Conservation (phyloP, 257 asterid species). For the Eucommia ulmoides region DNA sequence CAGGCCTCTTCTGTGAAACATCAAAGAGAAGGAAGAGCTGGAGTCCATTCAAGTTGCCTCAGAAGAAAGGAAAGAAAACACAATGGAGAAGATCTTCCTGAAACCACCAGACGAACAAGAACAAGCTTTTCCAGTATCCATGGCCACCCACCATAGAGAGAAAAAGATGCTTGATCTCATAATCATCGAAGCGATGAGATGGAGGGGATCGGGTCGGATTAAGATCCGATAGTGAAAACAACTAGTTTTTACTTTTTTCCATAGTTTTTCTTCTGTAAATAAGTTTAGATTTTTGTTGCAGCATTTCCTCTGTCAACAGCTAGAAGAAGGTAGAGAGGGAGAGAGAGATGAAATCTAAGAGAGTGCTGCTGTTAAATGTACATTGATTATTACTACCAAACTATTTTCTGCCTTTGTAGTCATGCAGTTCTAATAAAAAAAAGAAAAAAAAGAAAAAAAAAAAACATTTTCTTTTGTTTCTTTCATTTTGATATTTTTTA, state of each 20-base stretch:
- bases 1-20: slow-evolving; percentile 83
- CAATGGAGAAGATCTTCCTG: slow-evolving; percentile 81
- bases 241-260: slow-evolving; percentile 1
- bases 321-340: too few species aligned
- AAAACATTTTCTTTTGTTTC: too few species aligned
- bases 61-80: slow-evolving; percentile 66
- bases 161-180: background rate
- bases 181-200: slow-evolving; percentile 1
- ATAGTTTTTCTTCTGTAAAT: slow-evolving; percentile 1
- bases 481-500: too few species aligned
- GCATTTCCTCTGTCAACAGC: too few species aligned
- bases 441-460: too few species aligned
- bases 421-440: too few species aligned
- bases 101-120: slow-evolving; percentile 6
- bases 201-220: background rate
- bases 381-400: too few species aligned
- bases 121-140: background rate
- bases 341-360: too few species aligned
- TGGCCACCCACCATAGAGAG: background rate
- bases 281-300: background rate
- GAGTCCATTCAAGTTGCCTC: slow-evolving; percentile 95
- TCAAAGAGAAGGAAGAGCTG: slow-evolving; percentile 92
- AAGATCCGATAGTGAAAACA: background rate
- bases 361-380: too few species aligned
- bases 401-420: too few species aligned